Evolutionary conservation across 139 green algal genomes (phyloP), one percentile per base, ranked within the genome.

Genomic region (Spirogloea muscicola): DNA sequence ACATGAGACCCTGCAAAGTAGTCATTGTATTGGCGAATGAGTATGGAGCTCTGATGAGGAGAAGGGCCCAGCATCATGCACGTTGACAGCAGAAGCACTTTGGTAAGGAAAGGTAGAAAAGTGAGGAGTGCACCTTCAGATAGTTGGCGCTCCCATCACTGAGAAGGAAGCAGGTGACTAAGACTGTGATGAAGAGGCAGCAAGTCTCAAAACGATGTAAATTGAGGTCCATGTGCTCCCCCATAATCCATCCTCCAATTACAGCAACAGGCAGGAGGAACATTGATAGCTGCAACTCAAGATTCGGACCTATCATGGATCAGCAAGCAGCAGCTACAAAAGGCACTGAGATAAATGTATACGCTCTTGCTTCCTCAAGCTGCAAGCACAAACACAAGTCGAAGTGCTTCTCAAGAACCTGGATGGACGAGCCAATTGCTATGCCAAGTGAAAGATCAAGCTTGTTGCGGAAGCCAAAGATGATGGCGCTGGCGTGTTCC

Each of bases 181-280:
- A 60, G 29, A 90, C 85, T 55, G 75, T 84, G 34, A 81, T 58
- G 41, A 93, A 91, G 49, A 92, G 74, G 33, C 84, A 82, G 16
- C 76, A 60, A 3, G 88, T 83, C 82, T 90, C 86, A 78, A 90
- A 90, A 51, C 68, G 64, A 51, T 87, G 87, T 77, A 92, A 89
- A 81, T 93, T 87, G n/a, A 93, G 84, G 79, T 91, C 85, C 40
- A 93, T 78, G 1, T 86, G 85, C 70, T 83, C 59, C 0, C 78
- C 88, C 67, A 88, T 79, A 21, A 38, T 64, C 89, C 88, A 92
- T 0, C 80, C 84, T 36, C 89, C 60, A 31, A 93, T 58, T 1
- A 93, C 88, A 60, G 75, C 86, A 46, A 91, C 87, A 2, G 88
- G 88, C 48, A 74, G 31, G n/a, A 74, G 34, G 44, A 74, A 74